A percentile compares a stretch with the other conserved stretches of the same genome.
These are phyloP conservation scores for Cercophora newfieldiana DNA, from an alignment of 495 filamentous ascomycete genomes.

Conservation along the genomic window DNA sequence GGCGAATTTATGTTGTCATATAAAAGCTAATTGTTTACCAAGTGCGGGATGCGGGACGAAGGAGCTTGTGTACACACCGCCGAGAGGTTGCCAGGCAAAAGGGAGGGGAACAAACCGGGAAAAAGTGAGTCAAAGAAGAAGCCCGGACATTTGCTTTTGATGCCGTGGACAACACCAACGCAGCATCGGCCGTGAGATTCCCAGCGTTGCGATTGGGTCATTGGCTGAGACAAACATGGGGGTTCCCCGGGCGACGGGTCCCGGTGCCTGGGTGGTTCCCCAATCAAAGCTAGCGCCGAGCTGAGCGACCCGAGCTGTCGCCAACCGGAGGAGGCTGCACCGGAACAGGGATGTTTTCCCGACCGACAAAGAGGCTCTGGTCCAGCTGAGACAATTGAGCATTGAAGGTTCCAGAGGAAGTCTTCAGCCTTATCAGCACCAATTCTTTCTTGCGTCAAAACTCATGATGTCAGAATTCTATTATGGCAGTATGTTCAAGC, in stretches of 20 bases:
- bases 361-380: background rate
- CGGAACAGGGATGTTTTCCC: background rate
- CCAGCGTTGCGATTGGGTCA: conserved; percentile 4
- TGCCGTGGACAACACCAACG: conserved; percentile 1
- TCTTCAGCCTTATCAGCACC: background rate
- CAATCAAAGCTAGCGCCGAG: background rate
- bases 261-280: background rate
- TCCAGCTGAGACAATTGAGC: background rate
- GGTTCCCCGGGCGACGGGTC: conserved; percentile 15
- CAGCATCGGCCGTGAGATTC: background rate
- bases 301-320: background rate
- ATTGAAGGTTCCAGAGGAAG: background rate
- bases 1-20: conserved; percentile 13
- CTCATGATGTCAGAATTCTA: too few species aligned
- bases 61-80: background rate
- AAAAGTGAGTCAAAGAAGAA: conserved; percentile 13
- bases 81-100: conserved; percentile 13
- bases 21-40: conserved; percentile 19
- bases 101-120: background rate
- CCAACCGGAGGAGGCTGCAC: background rate
- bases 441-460: background rate
- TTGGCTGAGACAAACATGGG: background rate
- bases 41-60: background rate
- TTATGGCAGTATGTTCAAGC: too few species aligned
- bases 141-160: conserved; percentile 13